These are phyloP conservation scores for Talaromyces trachyspermus DNA, from an alignment of 495 filamentous ascomycete genomes.

Conservation along the genomic window DNA sequence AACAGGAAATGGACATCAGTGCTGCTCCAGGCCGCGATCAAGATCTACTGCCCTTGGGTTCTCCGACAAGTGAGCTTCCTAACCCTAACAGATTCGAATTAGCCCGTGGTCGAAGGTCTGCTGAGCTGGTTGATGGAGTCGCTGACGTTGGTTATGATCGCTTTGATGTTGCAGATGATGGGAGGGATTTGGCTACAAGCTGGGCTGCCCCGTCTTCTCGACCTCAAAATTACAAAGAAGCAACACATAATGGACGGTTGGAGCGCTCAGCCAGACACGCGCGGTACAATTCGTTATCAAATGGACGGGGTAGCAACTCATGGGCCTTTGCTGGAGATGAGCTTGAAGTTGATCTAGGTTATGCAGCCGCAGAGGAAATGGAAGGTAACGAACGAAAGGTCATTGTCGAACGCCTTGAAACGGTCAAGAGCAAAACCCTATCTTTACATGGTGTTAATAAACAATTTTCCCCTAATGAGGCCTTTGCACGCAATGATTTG, in stretches of 20 bases:
- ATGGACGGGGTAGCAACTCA: slow-evolving; percentile 20
- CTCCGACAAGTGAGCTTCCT: slow-evolving; percentile 60
- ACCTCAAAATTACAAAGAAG: slow-evolving; percentile 12
- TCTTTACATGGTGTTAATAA: slow-evolving; percentile 92
- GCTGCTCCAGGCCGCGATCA: slow-evolving; percentile 48
- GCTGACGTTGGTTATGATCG: slow-evolving; percentile 27
- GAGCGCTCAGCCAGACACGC: slow-evolving; percentile 22
- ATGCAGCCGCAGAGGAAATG: slow-evolving; percentile 88
- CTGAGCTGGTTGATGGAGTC: slow-evolving; percentile 31
- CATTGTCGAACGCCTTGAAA: slow-evolving; percentile 91
- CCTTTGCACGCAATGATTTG: too few species aligned
- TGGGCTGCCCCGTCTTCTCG: slow-evolving; percentile 33
- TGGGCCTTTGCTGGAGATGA: slow-evolving; percentile 61
- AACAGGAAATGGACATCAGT: slow-evolving; percentile 92
- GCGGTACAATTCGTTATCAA: slow-evolving; percentile 37
- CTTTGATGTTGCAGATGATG: slow-evolving; percentile 16
- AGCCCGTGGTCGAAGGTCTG: slow-evolving; percentile 45
- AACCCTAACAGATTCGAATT: slow-evolving; percentile 83
- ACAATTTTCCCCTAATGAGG: not conserved
- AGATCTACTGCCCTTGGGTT: slow-evolving; percentile 69
- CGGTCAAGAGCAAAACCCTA: slow-evolving; percentile 92
- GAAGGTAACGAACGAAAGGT: slow-evolving; percentile 84
- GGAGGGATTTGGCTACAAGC: slow-evolving; percentile 28
- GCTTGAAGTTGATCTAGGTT: slow-evolving; percentile 85
- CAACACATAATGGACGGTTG: slow-evolving; percentile 19